Evolutionary conservation across 2,329 filamentous ascomycete species (phyloP).

Genomic region (Didymella arachidicola): DNA sequence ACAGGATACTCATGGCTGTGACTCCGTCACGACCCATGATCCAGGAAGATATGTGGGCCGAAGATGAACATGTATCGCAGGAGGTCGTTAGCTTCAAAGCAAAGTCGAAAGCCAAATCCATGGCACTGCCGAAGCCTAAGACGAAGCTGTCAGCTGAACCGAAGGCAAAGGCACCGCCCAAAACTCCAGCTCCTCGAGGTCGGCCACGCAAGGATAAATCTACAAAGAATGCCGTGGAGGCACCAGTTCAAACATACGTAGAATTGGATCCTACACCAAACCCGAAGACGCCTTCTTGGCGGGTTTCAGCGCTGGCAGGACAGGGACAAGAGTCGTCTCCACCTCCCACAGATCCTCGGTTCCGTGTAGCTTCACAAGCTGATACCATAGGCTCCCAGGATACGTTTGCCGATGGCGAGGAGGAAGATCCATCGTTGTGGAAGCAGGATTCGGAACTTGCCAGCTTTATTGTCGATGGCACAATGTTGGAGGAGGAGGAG

Average conservation of each 20-base stretch:
- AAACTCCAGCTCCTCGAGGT: conserved; percentile 34
- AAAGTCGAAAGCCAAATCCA: conserved; percentile 25
- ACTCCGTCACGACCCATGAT: conserved; percentile 26
- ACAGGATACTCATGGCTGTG: conserved; percentile 30
- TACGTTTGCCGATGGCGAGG: conserved; percentile 48
- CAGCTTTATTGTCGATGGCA: conserved; percentile 57
- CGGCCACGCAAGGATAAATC: conserved; percentile 32
- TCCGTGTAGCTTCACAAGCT: conserved; percentile 49
- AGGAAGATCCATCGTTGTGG: conserved; percentile 53
- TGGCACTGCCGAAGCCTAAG: too few species aligned
- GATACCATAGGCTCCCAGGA: conserved; percentile 55
- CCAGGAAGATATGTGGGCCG: conserved; percentile 43
- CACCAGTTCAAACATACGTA: conserved; percentile 29
- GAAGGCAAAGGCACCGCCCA: conserved; percentile 25
- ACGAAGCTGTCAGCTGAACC: conserved; percentile 19
- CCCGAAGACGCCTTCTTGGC: conserved; percentile 37
- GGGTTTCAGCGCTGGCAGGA: conserved; percentile 39
- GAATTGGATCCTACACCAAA: conserved; percentile 21
- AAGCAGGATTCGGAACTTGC: conserved; percentile 55
- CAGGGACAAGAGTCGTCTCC: conserved; percentile 49
- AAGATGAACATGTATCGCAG: conserved; percentile 42
- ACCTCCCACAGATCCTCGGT: conserved; percentile 51
- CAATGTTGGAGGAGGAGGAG: conserved; percentile 47
- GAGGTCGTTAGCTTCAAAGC: conserved; percentile 27
- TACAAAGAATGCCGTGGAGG: conserved; percentile 20